Conservation (phyloP, 441 rosid species). For the Syzygium syzygioides region DNA sequence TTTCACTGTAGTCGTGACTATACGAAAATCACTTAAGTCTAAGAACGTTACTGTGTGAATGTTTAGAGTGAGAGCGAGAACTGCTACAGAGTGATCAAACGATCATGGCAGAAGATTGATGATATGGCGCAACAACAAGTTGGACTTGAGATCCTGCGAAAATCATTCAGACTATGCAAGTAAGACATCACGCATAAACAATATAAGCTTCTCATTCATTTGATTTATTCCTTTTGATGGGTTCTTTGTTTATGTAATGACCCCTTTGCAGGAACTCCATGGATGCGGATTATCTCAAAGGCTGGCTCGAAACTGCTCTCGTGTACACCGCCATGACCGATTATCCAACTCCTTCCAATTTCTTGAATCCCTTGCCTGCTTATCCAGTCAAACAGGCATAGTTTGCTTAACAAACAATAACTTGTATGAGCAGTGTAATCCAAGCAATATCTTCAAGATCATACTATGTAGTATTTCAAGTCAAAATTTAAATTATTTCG, state of each 20-base stretch:
- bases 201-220: neutral
- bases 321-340: constrained; percentile 55
- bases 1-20: neutral
- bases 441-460: neutral
- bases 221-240: neutral
- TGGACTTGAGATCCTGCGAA: constrained; percentile 35
- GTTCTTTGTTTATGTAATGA: neutral
- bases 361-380: constrained; percentile 45
- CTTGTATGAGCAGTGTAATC: neutral
- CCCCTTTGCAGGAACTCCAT: constrained; percentile 25
- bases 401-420: neutral
- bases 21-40: neutral
- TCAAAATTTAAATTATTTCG: neutral
- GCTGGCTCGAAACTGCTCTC: constrained; percentile 39
- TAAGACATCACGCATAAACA: constrained; percentile 5
- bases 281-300: constrained; percentile 1
- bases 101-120: constrained; percentile 39
- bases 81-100: constrained; percentile 51
- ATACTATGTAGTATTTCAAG: neutral
- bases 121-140: constrained; percentile 16
- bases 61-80: constrained; percentile 42
- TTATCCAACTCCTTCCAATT: constrained; percentile 54
- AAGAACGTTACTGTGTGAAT: neutral
- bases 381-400: constrained; percentile 49
- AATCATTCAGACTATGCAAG: constrained; percentile 49